A percentile compares a stretch with the other conserved stretches of the same genome.
These are phyloP conservation scores for Quercus robur DNA, from an alignment of 306 rosid species.

Conservation along the genomic window DNA sequence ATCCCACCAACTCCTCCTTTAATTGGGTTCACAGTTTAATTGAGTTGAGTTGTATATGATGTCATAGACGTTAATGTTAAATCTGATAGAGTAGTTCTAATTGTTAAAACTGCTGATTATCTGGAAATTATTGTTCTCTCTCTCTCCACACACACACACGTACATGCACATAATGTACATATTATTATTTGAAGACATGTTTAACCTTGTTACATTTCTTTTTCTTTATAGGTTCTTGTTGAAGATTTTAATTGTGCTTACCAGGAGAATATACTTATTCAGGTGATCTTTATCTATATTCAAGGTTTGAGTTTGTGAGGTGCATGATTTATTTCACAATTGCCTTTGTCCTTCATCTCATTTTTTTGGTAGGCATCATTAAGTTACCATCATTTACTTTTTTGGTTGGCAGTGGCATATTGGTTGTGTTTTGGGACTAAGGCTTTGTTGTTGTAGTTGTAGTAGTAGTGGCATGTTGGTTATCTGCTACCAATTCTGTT, in stretches of 20 bases:
- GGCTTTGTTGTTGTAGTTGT: background rate
- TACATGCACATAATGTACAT: background rate
- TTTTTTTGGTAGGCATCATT: constrained; percentile 3
- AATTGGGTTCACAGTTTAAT: background rate
- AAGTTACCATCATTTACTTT: constrained; percentile 7
- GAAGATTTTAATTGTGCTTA: constrained; percentile 97
- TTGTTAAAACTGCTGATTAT: background rate
- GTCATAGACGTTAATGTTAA: background rate
- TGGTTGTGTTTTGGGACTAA: background rate
- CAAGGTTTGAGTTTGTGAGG: background rate
- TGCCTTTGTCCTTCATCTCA: constrained; percentile 5
- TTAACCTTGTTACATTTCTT: constrained; percentile 6
- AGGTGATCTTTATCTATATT: constrained; percentile 44
- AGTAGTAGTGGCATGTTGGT: background rate
- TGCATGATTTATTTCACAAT: constrained; percentile 9
- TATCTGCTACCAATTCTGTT: background rate
- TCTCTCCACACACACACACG: background rate
- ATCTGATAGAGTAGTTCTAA: background rate
- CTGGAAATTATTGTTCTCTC: background rate
- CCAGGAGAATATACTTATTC: constrained; percentile 94
- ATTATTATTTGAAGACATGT: background rate
- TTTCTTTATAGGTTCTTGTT: constrained; percentile 59
- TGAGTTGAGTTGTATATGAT: background rate
- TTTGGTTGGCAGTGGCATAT: constrained; percentile 4
- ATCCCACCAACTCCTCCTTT: no score